phyloP scores from a whole-genome alignment of 2,329 filamentous ascomycete genomes.

The Scleromitrula shiraiana region DNA sequence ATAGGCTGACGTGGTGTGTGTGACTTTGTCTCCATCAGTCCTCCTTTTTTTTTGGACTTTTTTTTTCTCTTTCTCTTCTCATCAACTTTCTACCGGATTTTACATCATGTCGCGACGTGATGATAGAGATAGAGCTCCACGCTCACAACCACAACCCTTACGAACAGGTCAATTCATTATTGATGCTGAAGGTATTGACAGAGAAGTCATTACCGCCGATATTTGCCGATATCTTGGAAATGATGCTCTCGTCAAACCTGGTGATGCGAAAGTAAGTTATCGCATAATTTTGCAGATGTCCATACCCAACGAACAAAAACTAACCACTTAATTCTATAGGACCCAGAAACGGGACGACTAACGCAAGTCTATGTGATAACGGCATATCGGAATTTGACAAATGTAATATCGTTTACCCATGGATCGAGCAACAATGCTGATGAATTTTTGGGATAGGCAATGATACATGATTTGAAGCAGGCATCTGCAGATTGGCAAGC shows the following conservation, averaged over 20 bases:
- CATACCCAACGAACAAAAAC: too few relatives aligned
- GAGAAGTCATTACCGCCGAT: constrained; percentile 76
- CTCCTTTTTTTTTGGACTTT: constrained; percentile 23
- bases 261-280: constrained; percentile 59
- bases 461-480: constrained; percentile 46
- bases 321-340: constrained; percentile 31
- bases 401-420: constrained; percentile 41
- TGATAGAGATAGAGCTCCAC: constrained; percentile 20
- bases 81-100: constrained; percentile 24
- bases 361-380: constrained; percentile 70
- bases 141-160: constrained; percentile 29
- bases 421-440: constrained; percentile 14
- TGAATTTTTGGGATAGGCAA: constrained; percentile 34
- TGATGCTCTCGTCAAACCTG: constrained; percentile 70
- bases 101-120: constrained; percentile 9
- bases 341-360: constrained; percentile 48
- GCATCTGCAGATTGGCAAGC: constrained; percentile 43
- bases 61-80: constrained; percentile 27
- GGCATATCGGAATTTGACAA: constrained; percentile 70
- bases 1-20: constrained; percentile 30
- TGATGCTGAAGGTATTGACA: constrained; percentile 70
- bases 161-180: constrained; percentile 75
- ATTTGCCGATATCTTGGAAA: constrained; percentile 79
- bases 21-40: constrained; percentile 25
- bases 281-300: neutral